Base-by-base conservation (phyloP, 176 grass and related monocot genomes). In the Urochloa ruziziensis region DNA sequence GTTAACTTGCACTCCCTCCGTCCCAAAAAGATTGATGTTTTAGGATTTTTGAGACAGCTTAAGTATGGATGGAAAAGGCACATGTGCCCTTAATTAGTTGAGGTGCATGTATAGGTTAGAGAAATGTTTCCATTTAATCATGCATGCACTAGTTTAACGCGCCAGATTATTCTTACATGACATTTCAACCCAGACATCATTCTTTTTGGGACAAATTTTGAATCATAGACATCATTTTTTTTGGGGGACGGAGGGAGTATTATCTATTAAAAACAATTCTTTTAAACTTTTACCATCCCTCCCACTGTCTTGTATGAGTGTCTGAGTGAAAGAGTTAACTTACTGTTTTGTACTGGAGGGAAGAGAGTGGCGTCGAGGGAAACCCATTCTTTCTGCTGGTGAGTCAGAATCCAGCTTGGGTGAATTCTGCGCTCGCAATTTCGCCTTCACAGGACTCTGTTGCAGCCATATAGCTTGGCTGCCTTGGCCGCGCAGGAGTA, bases 391-490 rank as follows among this genome's bases (percentile, higher is more conserved):
- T 39, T 91, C 95, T 40, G 53, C 88, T 15, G 67, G 58, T 67
- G 74, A 84, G 87, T 97, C 94, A 63, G 86, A 85, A 66, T 80
- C 90, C 70, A 91, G 49, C 56, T 11, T 72, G 12, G 94, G 92
- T 30, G 94, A 94, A 83, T 77, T 83, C 64, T 94, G 94, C 27
- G 83, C 88, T 88, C 88, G 84, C 30, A 97, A 61, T 73, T 97
- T 97, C 17, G 92, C 93, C 74, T 97, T 94, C 40, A 73, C 82
- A 85, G 16, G 95, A 97, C 69, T 86, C 77, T 21, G 92, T 97
- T 43, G 93, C 81, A 82, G 88, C 88, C 95, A 97, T 97, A 85
- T 97, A 97, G 77, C 95, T 97, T 80, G 94, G 94, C 14, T 91
- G 43, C 80, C 95, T 94, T 67, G 73, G 78, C 56, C 79, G 81